These are phyloP conservation scores for Casuarina equisetifolia DNA, from an alignment of 306 rosid species.

Conservation along the genomic window DNA sequence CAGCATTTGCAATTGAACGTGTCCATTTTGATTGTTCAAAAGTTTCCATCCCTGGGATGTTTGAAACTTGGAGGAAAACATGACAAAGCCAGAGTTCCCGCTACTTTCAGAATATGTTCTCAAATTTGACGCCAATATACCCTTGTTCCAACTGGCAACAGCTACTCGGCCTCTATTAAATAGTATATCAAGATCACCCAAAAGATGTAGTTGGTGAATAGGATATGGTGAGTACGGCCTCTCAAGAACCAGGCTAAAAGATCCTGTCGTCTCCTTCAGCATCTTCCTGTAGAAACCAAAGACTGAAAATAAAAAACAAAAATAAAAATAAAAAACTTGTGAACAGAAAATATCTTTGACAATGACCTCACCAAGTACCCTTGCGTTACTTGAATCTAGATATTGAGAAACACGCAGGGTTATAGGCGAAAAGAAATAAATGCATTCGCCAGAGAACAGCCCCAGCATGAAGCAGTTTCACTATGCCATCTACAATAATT, in stretches of 20 bases:
- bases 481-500: neutral
- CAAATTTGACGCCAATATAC: slow-evolving; percentile 59
- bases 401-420: neutral
- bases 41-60: slow-evolving; percentile 59
- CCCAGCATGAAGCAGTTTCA: neutral
- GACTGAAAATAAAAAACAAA: slow-evolving; percentile 64
- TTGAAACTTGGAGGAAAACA: slow-evolving; percentile 70
- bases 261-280: slow-evolving; percentile 57
- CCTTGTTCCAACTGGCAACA: slow-evolving; percentile 73
- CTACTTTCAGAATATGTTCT: slow-evolving; percentile 49
- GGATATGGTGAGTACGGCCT: slow-evolving; percentile 56
- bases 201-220: slow-evolving; percentile 49
- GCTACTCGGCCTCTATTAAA: slow-evolving; percentile 87
- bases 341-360: slow-evolving; percentile 43
- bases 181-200: slow-evolving; percentile 57
- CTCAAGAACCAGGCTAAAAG: slow-evolving; percentile 54
- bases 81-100: slow-evolving; percentile 70
- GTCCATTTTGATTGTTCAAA: slow-evolving; percentile 51
- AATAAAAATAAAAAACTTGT: slow-evolving; percentile 52
- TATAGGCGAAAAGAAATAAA: neutral
- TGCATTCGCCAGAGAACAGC: neutral
- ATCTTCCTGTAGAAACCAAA: slow-evolving; percentile 69
- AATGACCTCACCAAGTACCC: slow-evolving; percentile 21
- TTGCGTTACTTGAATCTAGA: neutral
- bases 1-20: slow-evolving; percentile 46